Evolutionary conservation across 2,329 filamentous ascomycete species (phyloP).

Genomic region (Diaporthe velutina): DNA sequence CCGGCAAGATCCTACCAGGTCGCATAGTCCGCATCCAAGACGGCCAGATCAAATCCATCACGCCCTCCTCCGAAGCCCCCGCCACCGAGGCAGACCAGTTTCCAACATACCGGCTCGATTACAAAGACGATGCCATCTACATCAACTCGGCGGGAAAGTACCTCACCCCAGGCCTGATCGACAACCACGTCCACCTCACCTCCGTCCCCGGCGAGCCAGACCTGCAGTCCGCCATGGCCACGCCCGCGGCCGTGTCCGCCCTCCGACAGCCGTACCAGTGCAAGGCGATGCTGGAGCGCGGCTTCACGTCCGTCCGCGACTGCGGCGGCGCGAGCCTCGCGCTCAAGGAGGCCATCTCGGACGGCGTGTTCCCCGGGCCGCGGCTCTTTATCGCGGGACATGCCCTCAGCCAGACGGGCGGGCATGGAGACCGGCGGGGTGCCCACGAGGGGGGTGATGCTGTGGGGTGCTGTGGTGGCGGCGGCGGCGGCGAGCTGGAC

Average conservation of each 20-base stretch:
- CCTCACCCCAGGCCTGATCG: slow-evolving; percentile 64
- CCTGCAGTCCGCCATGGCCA: slow-evolving; percentile 51
- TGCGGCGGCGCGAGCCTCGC: slow-evolving; percentile 68
- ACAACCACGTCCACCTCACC: slow-evolving; percentile 63
- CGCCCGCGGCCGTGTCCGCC: slow-evolving; percentile 52
- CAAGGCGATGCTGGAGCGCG: slow-evolving; percentile 64
- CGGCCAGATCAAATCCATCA: slow-evolving; percentile 50
- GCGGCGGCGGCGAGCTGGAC: slow-evolving; percentile 45
- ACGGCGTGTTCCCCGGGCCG: slow-evolving; percentile 68
- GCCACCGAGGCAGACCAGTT: too few species aligned
- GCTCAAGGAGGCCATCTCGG: slow-evolving; percentile 67
- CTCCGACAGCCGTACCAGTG: slow-evolving; percentile 62
- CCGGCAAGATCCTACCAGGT: slow-evolving; percentile 48
- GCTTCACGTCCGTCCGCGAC: slow-evolving; percentile 71
- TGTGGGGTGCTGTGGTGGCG: slow-evolving; percentile 58
- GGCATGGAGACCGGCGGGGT: slow-evolving; percentile 65
- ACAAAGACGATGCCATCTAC: slow-evolving; percentile 37
- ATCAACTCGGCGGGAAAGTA: slow-evolving; percentile 59
- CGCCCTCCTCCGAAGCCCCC: accelerated
- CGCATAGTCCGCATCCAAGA: slow-evolving; percentile 50
- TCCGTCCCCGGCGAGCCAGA: slow-evolving; percentile 56
- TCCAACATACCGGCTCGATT: background rate
- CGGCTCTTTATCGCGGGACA: slow-evolving; percentile 67
- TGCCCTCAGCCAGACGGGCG: slow-evolving; percentile 69
- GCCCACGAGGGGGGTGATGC: slow-evolving; percentile 51